A percentile compares a stretch with the other conserved stretches of the same genome.
These are phyloP conservation scores for Cronartium quercuum DNA, from an alignment of 1,284 basidiomycete genomes.

Conservation along the genomic window DNA sequence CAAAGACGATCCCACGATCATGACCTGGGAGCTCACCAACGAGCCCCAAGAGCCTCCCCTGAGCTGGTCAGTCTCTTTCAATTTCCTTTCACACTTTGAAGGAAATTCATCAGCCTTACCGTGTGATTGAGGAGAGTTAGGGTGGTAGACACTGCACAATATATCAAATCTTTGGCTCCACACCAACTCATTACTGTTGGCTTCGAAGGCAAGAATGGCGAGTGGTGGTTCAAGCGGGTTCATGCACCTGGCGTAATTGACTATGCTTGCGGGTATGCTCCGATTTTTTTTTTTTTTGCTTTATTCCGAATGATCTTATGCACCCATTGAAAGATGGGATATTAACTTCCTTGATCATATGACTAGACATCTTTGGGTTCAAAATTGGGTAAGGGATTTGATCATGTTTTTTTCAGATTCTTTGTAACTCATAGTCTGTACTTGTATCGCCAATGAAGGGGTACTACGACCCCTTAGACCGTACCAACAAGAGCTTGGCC, in stretches of 20 bases:
- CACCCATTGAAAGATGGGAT: not conserved
- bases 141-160: slow-evolving; percentile 41
- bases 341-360: not conserved
- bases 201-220: slow-evolving; percentile 45
- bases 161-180: slow-evolving; percentile 42
- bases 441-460: slow-evolving; percentile 23
- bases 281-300: slow-evolving; percentile 4
- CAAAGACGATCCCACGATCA: slow-evolving; percentile 44
- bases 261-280: slow-evolving; percentile 40
- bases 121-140: slow-evolving; percentile 12
- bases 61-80: slow-evolving; percentile 12
- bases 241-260: slow-evolving; percentile 41
- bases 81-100: not conserved
- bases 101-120: slow-evolving; percentile 32
- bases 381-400: slow-evolving; percentile 32
- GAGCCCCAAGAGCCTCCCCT: slow-evolving; percentile 42
- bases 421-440: not conserved
- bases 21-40: slow-evolving; percentile 45
- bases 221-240: slow-evolving; percentile 42
- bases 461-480: slow-evolving; percentile 43
- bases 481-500: slow-evolving; percentile 37
- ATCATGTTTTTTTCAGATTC: not conserved
- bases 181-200: slow-evolving; percentile 43
- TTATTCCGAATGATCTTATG: not conserved
- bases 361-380: slow-evolving; percentile 37